Percentiles rank a stretch among this genome's conserved stretches.
These are phyloP conservation scores for Aurantiochytrium sp. DNA, from an alignment of 108 stramenopile species.

Conservation along the genomic window DNA sequence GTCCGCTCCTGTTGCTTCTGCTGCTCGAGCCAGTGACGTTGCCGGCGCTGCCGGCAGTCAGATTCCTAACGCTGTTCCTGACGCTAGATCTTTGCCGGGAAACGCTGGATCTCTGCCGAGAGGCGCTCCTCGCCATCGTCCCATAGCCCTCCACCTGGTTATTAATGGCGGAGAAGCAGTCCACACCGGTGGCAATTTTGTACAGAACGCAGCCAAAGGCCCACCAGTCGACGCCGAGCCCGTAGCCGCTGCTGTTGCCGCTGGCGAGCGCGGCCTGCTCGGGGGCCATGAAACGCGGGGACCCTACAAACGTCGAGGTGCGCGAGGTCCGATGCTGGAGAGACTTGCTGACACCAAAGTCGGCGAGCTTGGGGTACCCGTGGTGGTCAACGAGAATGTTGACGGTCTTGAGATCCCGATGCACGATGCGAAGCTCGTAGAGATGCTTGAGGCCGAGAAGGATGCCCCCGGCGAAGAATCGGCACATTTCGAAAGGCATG, in stretches of 20 bases:
- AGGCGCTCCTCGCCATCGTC: no score
- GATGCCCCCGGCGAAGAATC: neutral
- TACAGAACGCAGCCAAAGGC: conserved; percentile 16
- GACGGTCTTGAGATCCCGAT: neutral
- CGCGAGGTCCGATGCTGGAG: conserved; percentile 21
- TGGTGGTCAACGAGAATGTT: conserved; percentile 15
- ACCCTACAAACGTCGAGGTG: neutral
- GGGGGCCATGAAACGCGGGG: conserved; percentile 15
- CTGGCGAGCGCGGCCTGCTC: neutral
- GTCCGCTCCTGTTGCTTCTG: neutral
- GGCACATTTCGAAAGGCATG: neutral
- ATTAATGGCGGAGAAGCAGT: neutral
- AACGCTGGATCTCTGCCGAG: no score
- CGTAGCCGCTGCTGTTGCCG: neutral
- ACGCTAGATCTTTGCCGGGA: no score
- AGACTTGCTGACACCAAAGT: neutral
- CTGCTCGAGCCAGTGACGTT: neutral
- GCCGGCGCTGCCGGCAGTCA: no score
- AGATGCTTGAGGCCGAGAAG: neutral
- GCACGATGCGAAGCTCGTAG: neutral
- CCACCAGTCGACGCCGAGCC: conserved; percentile 24
- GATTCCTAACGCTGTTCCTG: no score
- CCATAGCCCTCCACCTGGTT: no score
- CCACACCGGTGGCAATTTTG: neutral
- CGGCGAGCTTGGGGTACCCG: neutral